These are phyloP conservation scores for Mucor sp. DNA, from an alignment of 371 early-diverging fungal genomes.

Conservation along the genomic window DNA sequence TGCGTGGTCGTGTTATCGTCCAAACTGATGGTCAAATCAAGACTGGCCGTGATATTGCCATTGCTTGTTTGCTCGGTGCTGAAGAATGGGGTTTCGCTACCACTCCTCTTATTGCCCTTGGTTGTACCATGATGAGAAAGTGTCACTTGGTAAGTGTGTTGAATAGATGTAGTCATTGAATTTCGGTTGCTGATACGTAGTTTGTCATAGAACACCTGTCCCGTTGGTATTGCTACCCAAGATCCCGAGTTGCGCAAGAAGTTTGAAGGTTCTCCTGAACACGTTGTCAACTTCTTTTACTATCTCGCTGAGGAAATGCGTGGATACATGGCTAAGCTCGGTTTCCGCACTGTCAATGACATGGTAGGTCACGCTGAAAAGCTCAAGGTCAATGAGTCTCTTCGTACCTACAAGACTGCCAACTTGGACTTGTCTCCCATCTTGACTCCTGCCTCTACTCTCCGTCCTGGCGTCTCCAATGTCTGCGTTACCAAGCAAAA, in stretches of 20 bases:
- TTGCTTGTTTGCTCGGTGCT: constrained; percentile 95
- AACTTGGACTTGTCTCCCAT: constrained; percentile 86
- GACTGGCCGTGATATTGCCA: constrained; percentile 94
- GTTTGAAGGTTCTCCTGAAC: constrained; percentile 93
- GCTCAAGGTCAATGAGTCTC: constrained; percentile 72
- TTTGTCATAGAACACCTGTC: constrained; percentile 79
- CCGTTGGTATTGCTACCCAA: constrained; percentile 97
- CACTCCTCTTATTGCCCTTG: constrained; percentile 95
- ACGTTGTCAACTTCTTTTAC: constrained; percentile 97
- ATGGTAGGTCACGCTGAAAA: constrained; percentile 94
- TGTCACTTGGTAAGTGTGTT: constrained; percentile 46
- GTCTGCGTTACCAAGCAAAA: constrained; percentile 81
- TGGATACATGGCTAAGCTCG: constrained; percentile 89
- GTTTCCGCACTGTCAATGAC: constrained; percentile 89
- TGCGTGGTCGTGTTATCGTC: constrained; percentile 92
- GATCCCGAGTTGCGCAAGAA: constrained; percentile 92
- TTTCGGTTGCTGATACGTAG: background rate
- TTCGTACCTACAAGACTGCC: constrained; percentile 82
- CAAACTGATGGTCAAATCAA: constrained; percentile 98
- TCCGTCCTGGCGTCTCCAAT: constrained; percentile 88
- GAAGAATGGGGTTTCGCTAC: constrained; percentile 99
- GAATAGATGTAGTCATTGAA: background rate
- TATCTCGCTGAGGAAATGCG: constrained; percentile 95
- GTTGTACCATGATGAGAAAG: constrained; percentile 95
- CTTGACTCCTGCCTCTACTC: constrained; percentile 83